A percentile compares a stretch with the other conserved stretches of the same genome.
Conservation (phyloP, 2,329 filamentous ascomycete genomes). For the Pseudogymnoascus sp. region DNA sequence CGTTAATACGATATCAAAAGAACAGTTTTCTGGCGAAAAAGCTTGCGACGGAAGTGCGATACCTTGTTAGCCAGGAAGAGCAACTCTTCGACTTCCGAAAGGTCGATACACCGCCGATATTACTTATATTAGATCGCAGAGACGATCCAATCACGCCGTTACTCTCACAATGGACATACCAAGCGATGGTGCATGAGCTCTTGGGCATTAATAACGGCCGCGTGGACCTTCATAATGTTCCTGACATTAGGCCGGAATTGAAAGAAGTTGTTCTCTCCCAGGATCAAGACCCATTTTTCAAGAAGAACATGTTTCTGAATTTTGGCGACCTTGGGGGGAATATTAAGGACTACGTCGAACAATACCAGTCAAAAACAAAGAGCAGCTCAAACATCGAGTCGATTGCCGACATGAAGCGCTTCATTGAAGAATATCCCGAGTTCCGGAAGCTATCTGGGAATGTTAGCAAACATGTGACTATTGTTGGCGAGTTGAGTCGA, state of each 20-base stretch:
- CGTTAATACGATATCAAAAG: slow-evolving; percentile 86
- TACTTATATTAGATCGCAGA: slow-evolving; percentile 82
- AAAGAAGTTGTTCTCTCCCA: slow-evolving; percentile 92
- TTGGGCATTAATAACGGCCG: slow-evolving; percentile 92
- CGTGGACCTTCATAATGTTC: slow-evolving; percentile 77
- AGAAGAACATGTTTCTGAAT: slow-evolving; percentile 97
- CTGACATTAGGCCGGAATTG: slow-evolving; percentile 76
- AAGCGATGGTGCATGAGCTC: slow-evolving; percentile 98
- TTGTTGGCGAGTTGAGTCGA: slow-evolving; percentile 88
- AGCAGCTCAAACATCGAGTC: slow-evolving; percentile 94
- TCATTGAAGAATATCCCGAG: slow-evolving; percentile 97
- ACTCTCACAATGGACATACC: slow-evolving; percentile 97
- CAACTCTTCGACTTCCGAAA: slow-evolving; percentile 94
- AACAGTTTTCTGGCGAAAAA: slow-evolving; percentile 88
- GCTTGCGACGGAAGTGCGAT: slow-evolving; percentile 83
- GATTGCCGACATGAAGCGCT: slow-evolving; percentile 97
- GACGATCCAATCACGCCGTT: slow-evolving; percentile 93
- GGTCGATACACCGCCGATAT: slow-evolving; percentile 87
- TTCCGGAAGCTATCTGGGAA: slow-evolving; percentile 96
- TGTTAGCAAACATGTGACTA: slow-evolving; percentile 94
- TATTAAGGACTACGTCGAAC: slow-evolving; percentile 97
- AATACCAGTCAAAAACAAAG: slow-evolving; percentile 97
- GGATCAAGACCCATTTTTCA: slow-evolving; percentile 98
- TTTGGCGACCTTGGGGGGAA: slow-evolving; percentile 93
- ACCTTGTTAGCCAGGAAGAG: slow-evolving; percentile 90